Evolutionary conservation across 2,329 filamentous ascomycete species (phyloP), one percentile per base, ranked within the genome.

Genomic region (Nigrospora sphaerica): DNA sequence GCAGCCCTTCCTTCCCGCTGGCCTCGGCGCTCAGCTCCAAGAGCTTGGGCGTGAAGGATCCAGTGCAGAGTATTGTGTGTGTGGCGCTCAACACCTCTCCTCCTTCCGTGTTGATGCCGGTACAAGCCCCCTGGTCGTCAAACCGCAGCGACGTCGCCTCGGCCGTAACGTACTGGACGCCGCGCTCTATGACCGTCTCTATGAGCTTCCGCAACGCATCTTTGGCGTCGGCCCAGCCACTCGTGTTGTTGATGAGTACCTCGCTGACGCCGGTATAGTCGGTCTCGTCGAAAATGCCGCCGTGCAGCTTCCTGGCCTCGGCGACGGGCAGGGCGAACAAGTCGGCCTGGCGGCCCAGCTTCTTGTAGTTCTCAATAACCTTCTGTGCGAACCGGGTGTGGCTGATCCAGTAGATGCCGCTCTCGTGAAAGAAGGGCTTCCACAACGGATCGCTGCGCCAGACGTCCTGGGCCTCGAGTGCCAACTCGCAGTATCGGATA

Each of bases 171-270:
- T 83, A 85, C 57, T 74, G 72, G 50, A 83, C 80, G 1, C 81
- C 81, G 7, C 78, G 59, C 40, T 73, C 67, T 6, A 83, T 54
- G 14, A 69, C 69, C 47, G 67, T 67, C 32, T 72, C 69, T 1
- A 78, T 83, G 10, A 83, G 69, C 2, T 73, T 75, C 43, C 68
- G 61, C 49, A 85, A 58, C 31, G 72, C 71, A 52, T 82, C 77
- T 3, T 76, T 77, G 2, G 81, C 81, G n/a, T 77, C 78, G 7
- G 73, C 80, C 78, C 79, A 85, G 1, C 81, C 81, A 58, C 78
- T 81, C 28, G 72, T 75, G 54, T 70, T 74, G 65, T 84, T 84
- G 39, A 83, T 63, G 13, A 81, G 66, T 3, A 83, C 77, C 53
- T 81, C 75, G 53, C 74, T 78, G 42, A 76, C 78, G 2, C 71